Evolutionary conservation across 208 protist genomes (phyloP), one percentile per base, ranked within the genome.

Genomic region (Leishmania mexicana): DNA sequence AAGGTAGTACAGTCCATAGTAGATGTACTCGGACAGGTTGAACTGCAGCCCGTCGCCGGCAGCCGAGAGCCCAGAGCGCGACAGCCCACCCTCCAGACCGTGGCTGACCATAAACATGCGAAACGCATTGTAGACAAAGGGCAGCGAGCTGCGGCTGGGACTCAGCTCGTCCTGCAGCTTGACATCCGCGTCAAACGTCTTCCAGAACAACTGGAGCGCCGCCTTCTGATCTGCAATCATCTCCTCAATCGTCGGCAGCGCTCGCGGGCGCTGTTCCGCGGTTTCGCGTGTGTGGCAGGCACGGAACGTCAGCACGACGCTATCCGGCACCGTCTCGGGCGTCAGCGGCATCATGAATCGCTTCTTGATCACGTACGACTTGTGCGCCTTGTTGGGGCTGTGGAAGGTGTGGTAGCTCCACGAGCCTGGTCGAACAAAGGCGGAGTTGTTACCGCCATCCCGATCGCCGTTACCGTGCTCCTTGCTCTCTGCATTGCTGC

Each of bases 1-100:
- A n/a, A 87, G 92, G 83, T 94, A 98, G 86, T 94, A 98, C 45
- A 97, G 89, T 35, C 94, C 94, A 79, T 95, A 91, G 79, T 91
- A 97, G 40, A 98, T 74, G 84, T 97, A 98, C 71, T 96, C 86
- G 38, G 87, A 86, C 47, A 98, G 87, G 81, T 95, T 88, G 76
- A 90, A 96, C 78, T 90, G 87, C 42, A 98, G 67, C 24, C 88
- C 94, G 58, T 90, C 88, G 42, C 89, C 91, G 11, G 87, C 87
- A 49, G 87, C 79, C 11, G 95, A 96, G 71, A 89, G 94, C 1
- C 92, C 95, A 38, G 88, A 88, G 28, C 87, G 89, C 10, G 88
- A 84, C 24, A 97, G 78, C 15, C 95, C 95, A 45, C 89, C 89
- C 57, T 91, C 84, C n/a, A 98, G 78, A 58, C 91, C 93, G 64